Percentiles rank a stretch among this genome's conserved stretches.
Evolutionary conservation across 768 basidiomycete species (phyloP).

Genomic region (Imleria badia): DNA sequence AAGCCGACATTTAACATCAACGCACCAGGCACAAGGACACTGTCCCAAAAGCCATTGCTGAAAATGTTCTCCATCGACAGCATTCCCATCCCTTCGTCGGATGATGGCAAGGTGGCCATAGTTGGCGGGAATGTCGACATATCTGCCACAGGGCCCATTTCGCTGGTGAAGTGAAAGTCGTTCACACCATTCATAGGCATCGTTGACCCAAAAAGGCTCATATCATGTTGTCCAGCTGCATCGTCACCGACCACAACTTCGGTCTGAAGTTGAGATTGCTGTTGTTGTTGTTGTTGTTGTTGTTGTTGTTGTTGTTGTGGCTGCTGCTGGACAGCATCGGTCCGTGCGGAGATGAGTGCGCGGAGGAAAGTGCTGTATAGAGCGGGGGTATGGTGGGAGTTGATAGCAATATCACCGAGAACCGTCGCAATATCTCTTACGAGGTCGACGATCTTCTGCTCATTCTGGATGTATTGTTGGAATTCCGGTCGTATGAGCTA

Average conservation of each 20-base stretch:
- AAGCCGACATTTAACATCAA: constrained; percentile 9
- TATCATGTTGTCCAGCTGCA: constrained; percentile 24
- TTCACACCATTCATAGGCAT: constrained; percentile 28
- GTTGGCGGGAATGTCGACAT: constrained; percentile 87
- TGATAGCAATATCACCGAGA: constrained; percentile 75
- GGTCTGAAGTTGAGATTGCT: constrained; percentile 16
- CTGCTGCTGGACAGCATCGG: constrained; percentile 31
- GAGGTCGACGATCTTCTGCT: constrained; percentile 65
- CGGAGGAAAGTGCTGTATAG: constrained; percentile 84
- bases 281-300: constrained; percentile 17
- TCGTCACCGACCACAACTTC: constrained; percentile 24
- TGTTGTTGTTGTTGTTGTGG: constrained; percentile 12
- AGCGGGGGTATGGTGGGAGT: constrained; percentile 83
- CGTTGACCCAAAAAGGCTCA: constrained; percentile 27
- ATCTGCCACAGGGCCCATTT: constrained; percentile 84
- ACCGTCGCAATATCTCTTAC: constrained; percentile 81
- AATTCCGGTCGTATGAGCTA: constrained; percentile 86
- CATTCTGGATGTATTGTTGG: constrained; percentile 69
- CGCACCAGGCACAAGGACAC: constrained; percentile 80
- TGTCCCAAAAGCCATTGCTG: constrained; percentile 84
- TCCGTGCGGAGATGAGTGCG: constrained; percentile 62
- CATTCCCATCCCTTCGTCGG: constrained; percentile 43
- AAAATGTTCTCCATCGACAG: constrained; percentile 84
- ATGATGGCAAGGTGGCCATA: constrained; percentile 56
- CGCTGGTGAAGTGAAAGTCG: constrained; percentile 72